A percentile compares a stretch with the other conserved stretches of the same genome.
These are phyloP conservation scores for Zymoseptoria brevis DNA, from an alignment of 2,329 filamentous ascomycete genomes.

Conservation along the genomic window DNA sequence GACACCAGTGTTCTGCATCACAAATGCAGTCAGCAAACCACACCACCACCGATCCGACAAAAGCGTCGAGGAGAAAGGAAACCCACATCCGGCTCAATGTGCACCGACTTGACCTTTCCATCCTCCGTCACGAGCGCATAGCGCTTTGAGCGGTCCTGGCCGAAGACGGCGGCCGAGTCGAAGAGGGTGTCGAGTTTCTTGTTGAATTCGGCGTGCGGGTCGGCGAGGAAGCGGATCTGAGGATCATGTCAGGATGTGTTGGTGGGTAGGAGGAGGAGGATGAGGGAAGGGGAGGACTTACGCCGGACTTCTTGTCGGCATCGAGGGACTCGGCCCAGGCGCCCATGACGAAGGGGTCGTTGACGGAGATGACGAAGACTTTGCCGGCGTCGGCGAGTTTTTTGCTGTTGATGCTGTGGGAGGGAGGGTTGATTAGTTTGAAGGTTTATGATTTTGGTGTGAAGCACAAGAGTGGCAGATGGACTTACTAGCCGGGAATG, in stretches of 20 bases:
- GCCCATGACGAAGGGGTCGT: conserved; percentile 88
- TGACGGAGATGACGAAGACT: conserved; percentile 86
- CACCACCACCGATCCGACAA: conserved; percentile 43
- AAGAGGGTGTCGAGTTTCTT: conserved; percentile 77
- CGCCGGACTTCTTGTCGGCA: conserved; percentile 63
- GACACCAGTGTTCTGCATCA: conserved; percentile 7
- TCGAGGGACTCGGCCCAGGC: conserved; percentile 77
- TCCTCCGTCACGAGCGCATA: conserved; percentile 78
- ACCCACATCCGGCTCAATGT: conserved; percentile 69
- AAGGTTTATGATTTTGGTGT: too few species aligned
- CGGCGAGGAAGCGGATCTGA: conserved; percentile 86
- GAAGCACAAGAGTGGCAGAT: too few species aligned
- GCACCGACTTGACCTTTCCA: conserved; percentile 72
- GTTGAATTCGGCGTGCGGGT: conserved; percentile 72
- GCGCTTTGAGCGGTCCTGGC: conserved; percentile 73
- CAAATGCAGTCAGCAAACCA: not conserved
- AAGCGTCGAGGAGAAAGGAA: conserved; percentile 54
- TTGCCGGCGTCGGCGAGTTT: conserved; percentile 71
- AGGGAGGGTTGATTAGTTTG: too few species aligned
- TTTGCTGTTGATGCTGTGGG: conserved; percentile 56
- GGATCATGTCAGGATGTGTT: too few species aligned
- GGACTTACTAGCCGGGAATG: conserved; percentile 61
- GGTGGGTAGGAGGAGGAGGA: not conserved
- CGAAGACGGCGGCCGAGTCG: conserved; percentile 71
- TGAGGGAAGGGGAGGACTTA: conserved; percentile 43